These are phyloP conservation scores for Heterococcus sp. DNA, from an alignment of 108 stramenopile species.

Conservation along the genomic window DNA sequence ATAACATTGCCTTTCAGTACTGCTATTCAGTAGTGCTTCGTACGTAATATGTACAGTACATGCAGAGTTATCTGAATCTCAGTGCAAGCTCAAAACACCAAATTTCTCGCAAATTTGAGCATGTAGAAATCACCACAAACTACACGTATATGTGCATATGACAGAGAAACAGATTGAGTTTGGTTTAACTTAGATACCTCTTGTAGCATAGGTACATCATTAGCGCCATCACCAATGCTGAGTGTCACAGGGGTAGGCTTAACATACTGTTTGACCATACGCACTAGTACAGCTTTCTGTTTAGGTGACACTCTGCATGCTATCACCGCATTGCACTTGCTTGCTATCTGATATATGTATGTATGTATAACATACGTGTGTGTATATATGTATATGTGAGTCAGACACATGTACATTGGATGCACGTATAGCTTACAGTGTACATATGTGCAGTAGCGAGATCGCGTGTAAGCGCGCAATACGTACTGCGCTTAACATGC, in stretches of 20 bases:
- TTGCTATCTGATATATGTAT: slow-evolving; percentile 2
- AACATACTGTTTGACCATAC: slow-evolving; percentile 38
- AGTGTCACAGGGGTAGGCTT: slow-evolving; percentile 45
- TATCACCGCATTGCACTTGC: slow-evolving; percentile 52
- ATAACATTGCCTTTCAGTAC: background rate
- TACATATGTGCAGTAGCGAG: too few relatives aligned
- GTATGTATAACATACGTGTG: background rate
- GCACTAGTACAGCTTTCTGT: slow-evolving; percentile 57
- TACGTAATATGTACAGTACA: background rate
- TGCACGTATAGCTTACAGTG: background rate
- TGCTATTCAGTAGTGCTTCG: background rate
- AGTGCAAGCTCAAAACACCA: background rate
- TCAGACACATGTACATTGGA: background rate
- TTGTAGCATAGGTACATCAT: slow-evolving; percentile 61
- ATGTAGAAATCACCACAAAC: background rate
- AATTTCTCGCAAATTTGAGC: background rate
- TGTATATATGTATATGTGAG: background rate
- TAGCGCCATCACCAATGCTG: slow-evolving; percentile 64
- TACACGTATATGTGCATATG: background rate
- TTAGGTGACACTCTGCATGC: slow-evolving; percentile 54
- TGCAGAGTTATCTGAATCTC: background rate
- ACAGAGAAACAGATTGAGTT: background rate
- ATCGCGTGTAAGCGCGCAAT: too few relatives aligned
- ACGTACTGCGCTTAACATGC: too few relatives aligned
- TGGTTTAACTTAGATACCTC: background rate